Base-by-base conservation (phyloP, 257 asterid genomes). In the Penstemon barbatus region DNA sequence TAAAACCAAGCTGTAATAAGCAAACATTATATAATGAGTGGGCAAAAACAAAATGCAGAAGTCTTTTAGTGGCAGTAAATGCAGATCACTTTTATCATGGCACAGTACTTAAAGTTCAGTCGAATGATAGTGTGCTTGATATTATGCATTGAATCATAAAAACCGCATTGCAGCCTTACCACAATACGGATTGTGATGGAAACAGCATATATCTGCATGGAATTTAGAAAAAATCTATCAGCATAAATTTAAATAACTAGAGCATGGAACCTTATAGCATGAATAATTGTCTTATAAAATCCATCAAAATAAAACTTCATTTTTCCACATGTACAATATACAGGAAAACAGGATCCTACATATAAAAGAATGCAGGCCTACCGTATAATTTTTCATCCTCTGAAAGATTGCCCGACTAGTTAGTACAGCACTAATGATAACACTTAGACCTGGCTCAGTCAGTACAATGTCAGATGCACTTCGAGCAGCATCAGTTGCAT, bases 401-500 rank as follows among this genome's bases (percentile, higher is more conserved):
- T 74, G 78, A 56, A 74, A 74, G 73, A 74, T 74, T 43, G 78
- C 78, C 19, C 78, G 57, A 61, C 78, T 74, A 12, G 78, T 74
- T 12, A 74, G 71, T 37, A 74, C 78, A 44, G 78, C 78, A 36
- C 78, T 74, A 39, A 74, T 68, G 38, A 74, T 74, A 18, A 74
- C 78, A 52, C 78, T 74, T 8, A 74, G 78, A 49, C 78, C 78
- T 41, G 78, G 78, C 46, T 74, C 78, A 4, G 78, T 74, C 15
- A 74, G 73, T 42, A 74, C 78, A 42, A 74, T 74, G 51, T 74
- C 78, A 7, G 78, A 74, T 50, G 78, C 78, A 74, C 78, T 74
- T 36, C 78, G 65, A 52, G 78, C 78, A 44, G 78, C 78, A 57
- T 74, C 78, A 19, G 78, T 74, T 8, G 78, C 78, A 50, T 74